phyloP scores from a whole-genome alignment of 2,329 filamentous ascomycete genomes.

The Grosmannia clavigera region DNA sequence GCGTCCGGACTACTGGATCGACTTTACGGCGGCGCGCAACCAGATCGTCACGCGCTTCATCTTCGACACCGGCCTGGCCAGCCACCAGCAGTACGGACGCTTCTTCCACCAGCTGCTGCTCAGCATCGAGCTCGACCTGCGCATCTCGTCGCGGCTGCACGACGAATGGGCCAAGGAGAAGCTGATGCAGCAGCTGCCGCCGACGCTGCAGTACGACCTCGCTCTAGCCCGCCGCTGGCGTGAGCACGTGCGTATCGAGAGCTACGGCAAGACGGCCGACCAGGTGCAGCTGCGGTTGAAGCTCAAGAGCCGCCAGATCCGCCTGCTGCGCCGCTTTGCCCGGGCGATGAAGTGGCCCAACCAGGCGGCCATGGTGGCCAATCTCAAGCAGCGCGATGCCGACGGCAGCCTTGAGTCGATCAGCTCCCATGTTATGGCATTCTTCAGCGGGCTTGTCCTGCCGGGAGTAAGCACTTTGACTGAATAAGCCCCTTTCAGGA shows the following conservation, averaged over 20 bases:
- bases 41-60: constrained; percentile 66
- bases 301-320: constrained; percentile 54
- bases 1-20: constrained; percentile 54
- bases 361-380: constrained; percentile 48
- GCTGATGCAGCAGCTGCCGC: constrained; percentile 51
- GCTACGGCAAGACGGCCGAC: constrained; percentile 39
- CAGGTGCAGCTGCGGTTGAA: constrained; percentile 51
- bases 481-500: neutral
- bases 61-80: constrained; percentile 44
- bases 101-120: constrained; percentile 72
- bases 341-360: constrained; percentile 69
- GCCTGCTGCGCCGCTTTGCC: constrained; percentile 56
- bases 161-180: constrained; percentile 52
- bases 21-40: constrained; percentile 57
- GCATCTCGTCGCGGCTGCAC: constrained; percentile 52
- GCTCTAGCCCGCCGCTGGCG: constrained; percentile 63
- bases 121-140: constrained; percentile 57
- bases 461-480: constrained; percentile 42
- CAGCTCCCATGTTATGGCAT: constrained; percentile 63
- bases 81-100: constrained; percentile 44
- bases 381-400: constrained; percentile 46
- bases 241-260: constrained; percentile 55
- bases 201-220: constrained; percentile 59
- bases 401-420: constrained; percentile 46
- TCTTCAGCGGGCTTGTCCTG: constrained; percentile 61